Conservation (phyloP, 2,329 filamentous ascomycete species). For the Piedraia hortae region DNA sequence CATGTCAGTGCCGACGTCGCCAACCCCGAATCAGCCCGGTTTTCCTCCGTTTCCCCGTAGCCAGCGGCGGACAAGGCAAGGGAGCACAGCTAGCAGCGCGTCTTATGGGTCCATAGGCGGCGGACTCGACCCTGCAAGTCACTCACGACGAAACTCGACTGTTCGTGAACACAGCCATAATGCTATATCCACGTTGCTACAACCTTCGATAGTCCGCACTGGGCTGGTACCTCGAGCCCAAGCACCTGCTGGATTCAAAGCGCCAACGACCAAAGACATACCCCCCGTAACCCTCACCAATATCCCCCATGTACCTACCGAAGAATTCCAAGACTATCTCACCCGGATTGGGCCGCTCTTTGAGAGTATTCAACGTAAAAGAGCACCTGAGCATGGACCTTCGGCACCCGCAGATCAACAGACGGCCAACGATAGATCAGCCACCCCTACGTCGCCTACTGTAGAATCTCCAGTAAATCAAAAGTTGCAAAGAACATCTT, state of each 20-base stretch:
- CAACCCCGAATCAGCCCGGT: constrained; percentile 15
- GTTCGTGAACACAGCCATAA: constrained; percentile 58
- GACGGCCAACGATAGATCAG: too few species aligned
- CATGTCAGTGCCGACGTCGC: constrained; percentile 16
- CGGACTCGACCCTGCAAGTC: constrained; percentile 33
- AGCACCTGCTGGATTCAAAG: constrained; percentile 31
- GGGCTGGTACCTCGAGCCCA: constrained; percentile 57
- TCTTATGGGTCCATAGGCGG: constrained; percentile 72
- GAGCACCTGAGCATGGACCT: too few species aligned
- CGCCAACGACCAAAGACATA: constrained; percentile 68
- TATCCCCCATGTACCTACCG: constrained; percentile 50
- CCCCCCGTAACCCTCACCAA: constrained; percentile 80
- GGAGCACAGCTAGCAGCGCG: constrained; percentile 45
- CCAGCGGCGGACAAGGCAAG: too few species aligned
- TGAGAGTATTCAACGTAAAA: constrained; percentile 58
- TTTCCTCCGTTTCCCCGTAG: constrained; percentile 27
- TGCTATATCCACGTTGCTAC: constrained; percentile 82
- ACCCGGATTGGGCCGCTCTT: constrained; percentile 65
- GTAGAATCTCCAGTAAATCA: too few species aligned
- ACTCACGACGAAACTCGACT: constrained; percentile 23
- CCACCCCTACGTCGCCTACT: too few species aligned
- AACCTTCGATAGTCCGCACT: constrained; percentile 69
- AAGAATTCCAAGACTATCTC: constrained; percentile 63
- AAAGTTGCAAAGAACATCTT: too few species aligned
- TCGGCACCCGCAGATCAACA: too few species aligned